These are phyloP conservation scores for Cicer bijugum DNA, from an alignment of 306 rosid genomes.

Conservation along the genomic window DNA sequence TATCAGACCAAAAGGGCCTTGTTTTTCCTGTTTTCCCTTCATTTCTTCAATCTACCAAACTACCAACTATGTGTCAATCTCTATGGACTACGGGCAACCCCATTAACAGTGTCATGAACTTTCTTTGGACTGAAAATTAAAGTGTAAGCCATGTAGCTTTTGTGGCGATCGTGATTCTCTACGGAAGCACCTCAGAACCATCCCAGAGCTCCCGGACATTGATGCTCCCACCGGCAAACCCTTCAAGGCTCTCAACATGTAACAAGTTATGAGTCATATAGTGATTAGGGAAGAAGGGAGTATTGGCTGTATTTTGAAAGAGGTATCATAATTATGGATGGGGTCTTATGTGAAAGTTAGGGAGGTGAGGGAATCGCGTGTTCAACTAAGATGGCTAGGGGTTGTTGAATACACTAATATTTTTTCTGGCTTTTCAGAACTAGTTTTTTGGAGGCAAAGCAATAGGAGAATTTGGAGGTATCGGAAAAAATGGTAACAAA, in stretches of 20 bases:
- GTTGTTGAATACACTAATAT: not conserved
- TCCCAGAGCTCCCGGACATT: not conserved
- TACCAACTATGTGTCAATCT: no score
- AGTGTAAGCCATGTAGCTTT: not conserved
- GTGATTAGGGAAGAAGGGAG: not conserved
- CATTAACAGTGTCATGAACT: no score
- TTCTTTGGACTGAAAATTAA: no score
- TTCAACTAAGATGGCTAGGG: not conserved
- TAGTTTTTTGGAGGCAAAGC: not conserved
- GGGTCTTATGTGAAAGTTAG: not conserved
- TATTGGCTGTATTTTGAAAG: not conserved
- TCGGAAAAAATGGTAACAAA: not conserved
- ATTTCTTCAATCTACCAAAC: no score
- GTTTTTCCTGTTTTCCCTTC: not conserved
- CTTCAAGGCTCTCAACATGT: not conserved
- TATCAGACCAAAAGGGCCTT: not conserved
- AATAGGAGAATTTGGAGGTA: not conserved
- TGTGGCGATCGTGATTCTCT: not conserved
- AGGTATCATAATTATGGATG: not conserved
- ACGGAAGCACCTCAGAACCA: not conserved
- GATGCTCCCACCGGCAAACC: not conserved
- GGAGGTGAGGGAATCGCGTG: not conserved
- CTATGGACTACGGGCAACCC: no score
- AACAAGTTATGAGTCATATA: not conserved
- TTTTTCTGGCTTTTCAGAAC: not conserved